phyloP scores from a whole-genome alignment of 139 green algal species.

The Haematococcus lacustris region DNA sequence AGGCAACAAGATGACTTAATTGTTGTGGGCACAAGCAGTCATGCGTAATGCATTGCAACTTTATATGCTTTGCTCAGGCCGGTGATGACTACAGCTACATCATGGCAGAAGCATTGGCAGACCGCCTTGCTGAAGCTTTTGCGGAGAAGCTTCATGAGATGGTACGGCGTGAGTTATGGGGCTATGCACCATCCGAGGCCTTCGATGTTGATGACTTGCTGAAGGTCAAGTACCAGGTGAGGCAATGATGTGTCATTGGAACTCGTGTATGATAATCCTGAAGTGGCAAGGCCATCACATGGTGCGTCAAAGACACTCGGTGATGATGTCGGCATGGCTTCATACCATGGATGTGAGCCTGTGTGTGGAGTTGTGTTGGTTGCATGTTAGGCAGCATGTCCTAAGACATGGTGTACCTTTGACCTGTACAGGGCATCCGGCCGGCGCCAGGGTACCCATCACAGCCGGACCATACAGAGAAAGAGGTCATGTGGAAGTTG shows the following conservation, averaged over 20 bases:
- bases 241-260: not conserved
- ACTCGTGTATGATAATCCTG: not conserved
- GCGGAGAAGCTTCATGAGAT: slow-evolving; percentile 92
- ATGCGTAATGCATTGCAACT: not conserved
- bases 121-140: slow-evolving; percentile 94
- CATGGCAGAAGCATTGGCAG: slow-evolving; percentile 96
- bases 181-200: slow-evolving; percentile 84
- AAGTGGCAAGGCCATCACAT: too few relatives aligned
- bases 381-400: too few relatives aligned
- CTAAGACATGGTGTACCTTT: too few relatives aligned
- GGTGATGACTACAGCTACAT: slow-evolving; percentile 92
- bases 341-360: too few relatives aligned
- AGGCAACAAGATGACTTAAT: too few relatives aligned
- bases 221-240: slow-evolving; percentile 95
- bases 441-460: slow-evolving; percentile 96
- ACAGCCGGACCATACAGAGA: slow-evolving; percentile 98
- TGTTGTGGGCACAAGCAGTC: too few relatives aligned
- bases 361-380: too few relatives aligned
- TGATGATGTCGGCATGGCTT: too few relatives aligned
- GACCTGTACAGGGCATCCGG: slow-evolving; percentile 94
- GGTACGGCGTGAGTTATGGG: slow-evolving; percentile 86
- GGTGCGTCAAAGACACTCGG: too few relatives aligned
- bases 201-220: slow-evolving; percentile 88
- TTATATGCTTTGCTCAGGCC: slow-evolving; percentile 6
- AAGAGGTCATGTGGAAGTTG: slow-evolving; percentile 92